Conservation (phyloP, 495 filamentous ascomycete species). For the Neurospora tetrasperma region DNA sequence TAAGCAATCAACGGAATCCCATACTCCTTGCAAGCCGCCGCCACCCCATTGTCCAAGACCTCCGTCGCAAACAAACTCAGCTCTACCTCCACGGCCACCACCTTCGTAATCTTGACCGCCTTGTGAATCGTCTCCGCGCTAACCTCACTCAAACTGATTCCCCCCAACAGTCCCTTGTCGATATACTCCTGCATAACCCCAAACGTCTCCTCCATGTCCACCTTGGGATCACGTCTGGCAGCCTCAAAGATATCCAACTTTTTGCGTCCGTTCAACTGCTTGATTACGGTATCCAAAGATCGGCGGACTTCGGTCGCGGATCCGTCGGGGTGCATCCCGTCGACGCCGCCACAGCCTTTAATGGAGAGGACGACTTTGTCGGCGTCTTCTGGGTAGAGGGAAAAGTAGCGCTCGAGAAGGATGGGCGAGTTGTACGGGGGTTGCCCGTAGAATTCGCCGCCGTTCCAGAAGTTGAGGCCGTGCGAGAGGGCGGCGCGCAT, state of each 20-base stretch:
- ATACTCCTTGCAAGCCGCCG: slow-evolving; percentile 57
- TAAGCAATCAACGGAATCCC: slow-evolving; percentile 62
- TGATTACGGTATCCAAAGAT: slow-evolving; percentile 58
- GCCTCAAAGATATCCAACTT: slow-evolving; percentile 74
- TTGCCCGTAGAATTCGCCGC: slow-evolving; percentile 68
- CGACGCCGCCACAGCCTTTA: slow-evolving; percentile 45
- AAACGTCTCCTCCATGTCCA: slow-evolving; percentile 38
- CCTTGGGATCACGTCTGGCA: slow-evolving; percentile 58
- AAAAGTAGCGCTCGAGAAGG: slow-evolving; percentile 58
- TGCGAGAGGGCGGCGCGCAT: slow-evolving; percentile 55
- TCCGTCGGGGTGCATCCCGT: slow-evolving; percentile 39
- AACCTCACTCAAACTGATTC: slow-evolving; percentile 69
- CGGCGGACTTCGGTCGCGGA: slow-evolving; percentile 51
- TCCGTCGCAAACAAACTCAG: slow-evolving; percentile 58
- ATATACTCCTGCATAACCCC: slow-evolving; percentile 50
- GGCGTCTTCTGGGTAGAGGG: slow-evolving; percentile 58
- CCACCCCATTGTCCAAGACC: slow-evolving; percentile 66
- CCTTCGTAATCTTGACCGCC: slow-evolving; percentile 54
- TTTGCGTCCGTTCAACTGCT: slow-evolving; percentile 59
- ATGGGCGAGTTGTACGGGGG: slow-evolving; percentile 55
- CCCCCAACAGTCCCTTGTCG: slow-evolving; percentile 66
- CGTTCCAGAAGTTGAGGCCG: slow-evolving; percentile 71
- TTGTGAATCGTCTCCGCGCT: slow-evolving; percentile 62
- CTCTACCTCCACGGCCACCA: slow-evolving; percentile 72
- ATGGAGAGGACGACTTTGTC: slow-evolving; percentile 54